Percentiles rank a stretch among this genome's conserved stretches.
phyloP scores from a whole-genome alignment of 2,329 filamentous ascomycete species.

The Penicillium sp. region DNA sequence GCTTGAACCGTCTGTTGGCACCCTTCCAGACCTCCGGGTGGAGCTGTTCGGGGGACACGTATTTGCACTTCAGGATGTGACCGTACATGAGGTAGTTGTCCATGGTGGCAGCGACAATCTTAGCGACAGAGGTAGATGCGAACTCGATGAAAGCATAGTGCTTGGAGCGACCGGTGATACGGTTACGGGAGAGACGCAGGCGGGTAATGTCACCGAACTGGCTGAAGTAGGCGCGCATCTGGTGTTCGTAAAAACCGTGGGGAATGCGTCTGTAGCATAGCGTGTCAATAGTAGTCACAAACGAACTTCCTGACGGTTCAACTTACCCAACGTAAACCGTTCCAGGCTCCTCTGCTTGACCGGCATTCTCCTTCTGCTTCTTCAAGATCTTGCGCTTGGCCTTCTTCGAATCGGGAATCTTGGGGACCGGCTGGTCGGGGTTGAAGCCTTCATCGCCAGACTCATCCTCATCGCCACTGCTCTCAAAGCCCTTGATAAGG shows the following conservation, averaged over 20 bases:
- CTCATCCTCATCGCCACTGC: slow-evolving; percentile 46
- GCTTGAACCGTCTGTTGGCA: slow-evolving; percentile 81
- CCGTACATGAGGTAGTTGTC: slow-evolving; percentile 93
- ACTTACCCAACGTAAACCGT: slow-evolving; percentile 72
- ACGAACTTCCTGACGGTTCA: neutral
- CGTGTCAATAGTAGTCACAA: slow-evolving; percentile 12
- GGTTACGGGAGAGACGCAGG: slow-evolving; percentile 81
- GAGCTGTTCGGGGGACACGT: slow-evolving; percentile 65
- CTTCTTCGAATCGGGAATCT: slow-evolving; percentile 39
- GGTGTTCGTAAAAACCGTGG: slow-evolving; percentile 92
- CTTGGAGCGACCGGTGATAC: slow-evolving; percentile 79
- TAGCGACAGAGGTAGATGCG: slow-evolving; percentile 63
- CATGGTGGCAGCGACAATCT: slow-evolving; percentile 92
- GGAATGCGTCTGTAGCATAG: slow-evolving; percentile 58
- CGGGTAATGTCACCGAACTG: slow-evolving; percentile 79
- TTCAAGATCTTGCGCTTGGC: slow-evolving; percentile 45
- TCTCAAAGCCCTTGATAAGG: slow-evolving; percentile 49
- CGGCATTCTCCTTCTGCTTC: slow-evolving; percentile 41
- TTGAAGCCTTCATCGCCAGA: slow-evolving; percentile 42
- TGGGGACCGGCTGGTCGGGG: slow-evolving; percentile 36
- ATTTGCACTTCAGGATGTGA: slow-evolving; percentile 81
- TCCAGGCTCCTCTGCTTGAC: slow-evolving; percentile 52
- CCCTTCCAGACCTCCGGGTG: slow-evolving; percentile 80
- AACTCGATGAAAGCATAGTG: slow-evolving; percentile 97
- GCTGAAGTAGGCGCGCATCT: slow-evolving; percentile 86